phyloP scores from a whole-genome alignment of 805 yeast species.

The Pichia phayaonensis region DNA sequence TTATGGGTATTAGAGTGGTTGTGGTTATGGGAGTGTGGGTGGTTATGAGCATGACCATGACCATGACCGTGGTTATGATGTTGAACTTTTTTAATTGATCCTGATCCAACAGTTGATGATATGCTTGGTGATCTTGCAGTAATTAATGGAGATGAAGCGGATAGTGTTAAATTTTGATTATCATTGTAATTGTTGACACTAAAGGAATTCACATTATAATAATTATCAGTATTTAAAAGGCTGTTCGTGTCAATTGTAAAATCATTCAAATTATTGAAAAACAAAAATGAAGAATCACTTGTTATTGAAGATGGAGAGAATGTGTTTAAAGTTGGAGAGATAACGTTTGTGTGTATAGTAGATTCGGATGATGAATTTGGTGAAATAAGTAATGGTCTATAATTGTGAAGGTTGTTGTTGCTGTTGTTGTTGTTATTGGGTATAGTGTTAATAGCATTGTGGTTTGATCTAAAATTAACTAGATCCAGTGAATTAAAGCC shows the following conservation, averaged over 20 bases:
- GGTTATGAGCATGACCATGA: too few species aligned
- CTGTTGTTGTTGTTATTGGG: not conserved
- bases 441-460: conserved; percentile 4
- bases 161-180: not conserved
- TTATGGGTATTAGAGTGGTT: not conserved
- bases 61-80: conserved; percentile 16
- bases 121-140: conserved; percentile 10
- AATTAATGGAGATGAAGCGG: conserved; percentile 1
- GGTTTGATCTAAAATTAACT: conserved; percentile 27
- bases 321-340: not conserved
- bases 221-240: not conserved
- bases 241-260: not conserved
- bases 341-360: not conserved
- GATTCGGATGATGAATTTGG: not conserved
- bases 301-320: conserved; percentile 6
- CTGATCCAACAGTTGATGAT: conserved; percentile 10
- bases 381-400: not conserved
- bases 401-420: not conserved
- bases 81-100: conserved; percentile 3
- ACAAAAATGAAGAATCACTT: conserved; percentile 7
- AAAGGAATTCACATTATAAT: not conserved
- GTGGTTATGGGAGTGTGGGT: too few species aligned
- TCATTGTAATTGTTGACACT: not conserved
- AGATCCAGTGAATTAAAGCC: conserved; percentile 18
- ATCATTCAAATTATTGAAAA: conserved; percentile 3